Conservation (phyloP, 768 basidiomycete genomes). For the Lentinula boryana region DNA sequence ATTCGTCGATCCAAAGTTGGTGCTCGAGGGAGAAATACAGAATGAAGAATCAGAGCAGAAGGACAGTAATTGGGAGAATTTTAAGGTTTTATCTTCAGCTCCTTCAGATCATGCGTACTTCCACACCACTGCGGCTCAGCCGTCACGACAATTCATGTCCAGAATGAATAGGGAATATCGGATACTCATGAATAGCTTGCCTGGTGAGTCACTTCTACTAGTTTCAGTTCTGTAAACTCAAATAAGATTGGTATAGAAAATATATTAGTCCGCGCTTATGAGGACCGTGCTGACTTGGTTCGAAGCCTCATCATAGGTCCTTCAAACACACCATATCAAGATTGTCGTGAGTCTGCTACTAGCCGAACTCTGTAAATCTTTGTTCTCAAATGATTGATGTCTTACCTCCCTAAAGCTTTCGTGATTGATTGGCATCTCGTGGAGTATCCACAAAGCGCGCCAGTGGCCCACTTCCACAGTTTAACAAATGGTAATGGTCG, state of each 20-base stretch:
- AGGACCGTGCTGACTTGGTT: conserved; percentile 83
- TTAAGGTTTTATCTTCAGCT: conserved; percentile 69
- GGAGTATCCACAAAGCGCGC: conserved; percentile 78
- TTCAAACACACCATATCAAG: conserved; percentile 91
- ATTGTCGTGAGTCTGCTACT: conserved; percentile 19
- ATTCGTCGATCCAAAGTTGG: neutral
- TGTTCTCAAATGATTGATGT: neutral
- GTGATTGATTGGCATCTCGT: conserved; percentile 92
- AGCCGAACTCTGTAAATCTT: no score
- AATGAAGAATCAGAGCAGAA: conserved; percentile 18
- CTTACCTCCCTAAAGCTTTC: conserved; percentile 56
- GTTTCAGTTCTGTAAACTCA: neutral
- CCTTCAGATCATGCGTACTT: conserved; percentile 83
- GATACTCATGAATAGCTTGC: conserved; percentile 70
- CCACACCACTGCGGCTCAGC: conserved; percentile 50
- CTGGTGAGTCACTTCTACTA: conserved; percentile 47
- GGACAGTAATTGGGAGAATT: conserved; percentile 60
- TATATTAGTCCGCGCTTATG: conserved; percentile 86
- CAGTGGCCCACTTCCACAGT: conserved; percentile 83
- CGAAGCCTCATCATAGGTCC: conserved; percentile 89
- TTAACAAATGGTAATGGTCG: conserved; percentile 95
- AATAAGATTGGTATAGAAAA: conserved; percentile 44
- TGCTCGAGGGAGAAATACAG: neutral
- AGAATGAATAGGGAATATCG: conserved; percentile 83
- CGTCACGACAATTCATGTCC: conserved; percentile 66